Conservation (phyloP, 495 filamentous ascomycete genomes). For the Daldinia concentrica region DNA sequence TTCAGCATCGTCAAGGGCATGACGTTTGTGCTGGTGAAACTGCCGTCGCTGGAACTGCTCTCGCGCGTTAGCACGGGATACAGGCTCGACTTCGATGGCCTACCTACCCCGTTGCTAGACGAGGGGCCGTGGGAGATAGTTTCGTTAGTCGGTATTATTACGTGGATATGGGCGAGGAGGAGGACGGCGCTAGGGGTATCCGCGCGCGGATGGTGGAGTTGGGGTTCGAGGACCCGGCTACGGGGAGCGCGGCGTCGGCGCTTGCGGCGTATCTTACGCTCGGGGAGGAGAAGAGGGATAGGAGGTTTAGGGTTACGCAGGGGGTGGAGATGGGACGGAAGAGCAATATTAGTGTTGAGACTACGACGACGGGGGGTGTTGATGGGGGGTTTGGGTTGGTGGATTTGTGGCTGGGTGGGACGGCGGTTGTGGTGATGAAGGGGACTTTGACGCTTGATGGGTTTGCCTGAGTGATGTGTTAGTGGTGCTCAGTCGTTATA, state of each 20-base stretch:
- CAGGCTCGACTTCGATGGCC: constrained; percentile 45
- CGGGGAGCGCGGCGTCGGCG: constrained; percentile 69
- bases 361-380: constrained; percentile 51
- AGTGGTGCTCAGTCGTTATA: neutral
- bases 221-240: constrained; percentile 73
- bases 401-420: constrained; percentile 63
- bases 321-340: constrained; percentile 81
- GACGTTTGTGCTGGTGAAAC: constrained; percentile 66
- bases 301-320: constrained; percentile 68
- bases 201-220: constrained; percentile 64
- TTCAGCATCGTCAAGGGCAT: constrained; percentile 77
- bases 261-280: constrained; percentile 67
- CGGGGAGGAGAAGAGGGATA: constrained; percentile 45
- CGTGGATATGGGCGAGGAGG: constrained; percentile 44
- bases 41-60: constrained; percentile 60
- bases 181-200: constrained; percentile 37
- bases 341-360: constrained; percentile 63
- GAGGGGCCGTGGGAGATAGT: constrained; percentile 62
- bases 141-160: constrained; percentile 68
- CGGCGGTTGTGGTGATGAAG: constrained; percentile 67
- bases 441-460: constrained; percentile 51
- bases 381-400: constrained; percentile 52
- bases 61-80: constrained; percentile 40
- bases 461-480: neutral
- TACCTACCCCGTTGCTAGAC: constrained; percentile 56